Evolutionary conservation across 73 alveolate genomes (phyloP), one percentile per base, ranked within the genome.

Genomic region (Paramecium primaurelia): DNA sequence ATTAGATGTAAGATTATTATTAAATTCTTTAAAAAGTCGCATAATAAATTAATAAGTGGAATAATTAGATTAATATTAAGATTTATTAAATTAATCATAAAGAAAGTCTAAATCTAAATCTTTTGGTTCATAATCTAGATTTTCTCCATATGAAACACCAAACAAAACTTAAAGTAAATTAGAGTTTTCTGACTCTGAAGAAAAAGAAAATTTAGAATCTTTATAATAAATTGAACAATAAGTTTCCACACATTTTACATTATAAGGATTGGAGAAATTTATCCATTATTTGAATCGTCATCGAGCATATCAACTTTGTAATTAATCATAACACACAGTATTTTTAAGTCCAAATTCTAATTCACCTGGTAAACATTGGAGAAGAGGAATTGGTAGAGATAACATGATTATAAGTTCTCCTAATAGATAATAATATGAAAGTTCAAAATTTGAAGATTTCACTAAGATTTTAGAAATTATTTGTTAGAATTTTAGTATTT

Each of bases 341-440:
- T 80, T 80, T 47, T 49, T 80, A 26, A 80, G 91, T 44, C 91
- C 91, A 45, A 80, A 80, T 80, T 80, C 91, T 32, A 40, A 77
- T 38, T 80, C 91, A 44, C 91, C 91, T n/a, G 91, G 91, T 22
- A 80, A 80, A 47, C 91, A 80, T 44, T 80, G 91, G 91, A 80
- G 91, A 80, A 80, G 91, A 45, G 91, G 91, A 20, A 80, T 80
- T 12, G 91, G 91, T 6, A 80, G 91, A 47, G 91, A 80, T 16
- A 80, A 80, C 30, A 80, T 80, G 91, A 80, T 80, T 45, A 80
- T 80, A 2, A 80, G 58, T 80, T 38, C 91, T 20, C 91, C 91
- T 16, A 10, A 44, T 42, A 80, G 91, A 26, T 80, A 25, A 26
- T 80, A 14, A 37, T 73, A 36, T 18, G 87, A 40, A 20, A 26